These are phyloP conservation scores for Pseudodiploospora longispora DNA, from an alignment of 2,329 filamentous ascomycete species.

Conservation along the genomic window DNA sequence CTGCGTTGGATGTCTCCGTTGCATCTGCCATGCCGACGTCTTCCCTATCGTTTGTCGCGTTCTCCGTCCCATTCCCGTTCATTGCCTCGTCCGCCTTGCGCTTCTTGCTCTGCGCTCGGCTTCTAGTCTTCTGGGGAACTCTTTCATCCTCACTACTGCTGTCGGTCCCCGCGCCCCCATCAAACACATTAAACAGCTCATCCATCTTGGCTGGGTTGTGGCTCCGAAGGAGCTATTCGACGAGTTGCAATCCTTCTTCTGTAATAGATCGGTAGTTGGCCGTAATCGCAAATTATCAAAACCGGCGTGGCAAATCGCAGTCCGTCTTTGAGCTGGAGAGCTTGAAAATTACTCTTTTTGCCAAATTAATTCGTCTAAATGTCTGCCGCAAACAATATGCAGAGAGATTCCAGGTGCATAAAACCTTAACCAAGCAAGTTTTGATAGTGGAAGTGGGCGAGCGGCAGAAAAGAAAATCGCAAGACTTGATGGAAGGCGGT, in stretches of 20 bases:
- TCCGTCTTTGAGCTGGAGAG: no score
- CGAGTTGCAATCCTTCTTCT: no score
- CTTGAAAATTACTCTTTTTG: no score
- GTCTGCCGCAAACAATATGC: no score
- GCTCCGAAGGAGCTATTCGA: background rate
- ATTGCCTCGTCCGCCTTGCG: constrained; percentile 74
- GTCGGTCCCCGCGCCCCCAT: constrained; percentile 44
- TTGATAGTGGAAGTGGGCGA: constrained; percentile 3
- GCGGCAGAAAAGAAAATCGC: constrained; percentile 20
- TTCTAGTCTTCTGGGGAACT: constrained; percentile 42
- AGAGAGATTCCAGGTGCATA: no score
- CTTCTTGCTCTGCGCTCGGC: constrained; percentile 65
- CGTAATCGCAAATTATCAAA: no score
- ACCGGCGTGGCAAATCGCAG: no score
- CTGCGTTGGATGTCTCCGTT: constrained; percentile 30
- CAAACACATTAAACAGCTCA: constrained; percentile 77
- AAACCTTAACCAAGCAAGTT: no score
- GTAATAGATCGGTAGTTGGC: no score
- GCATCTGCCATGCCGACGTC: constrained; percentile 34
- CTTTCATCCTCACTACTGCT: constrained; percentile 39
- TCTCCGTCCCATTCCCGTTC: constrained; percentile 35
- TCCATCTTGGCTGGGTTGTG: constrained; percentile 45
- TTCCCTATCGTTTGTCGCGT: constrained; percentile 9
- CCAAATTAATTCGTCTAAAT: no score
- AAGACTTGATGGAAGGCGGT: constrained; percentile 16